Percentiles rank a stretch among this genome's conserved stretches.
Conservation (phyloP, 805 yeast species). For the Monosporozyma siamensis region DNA sequence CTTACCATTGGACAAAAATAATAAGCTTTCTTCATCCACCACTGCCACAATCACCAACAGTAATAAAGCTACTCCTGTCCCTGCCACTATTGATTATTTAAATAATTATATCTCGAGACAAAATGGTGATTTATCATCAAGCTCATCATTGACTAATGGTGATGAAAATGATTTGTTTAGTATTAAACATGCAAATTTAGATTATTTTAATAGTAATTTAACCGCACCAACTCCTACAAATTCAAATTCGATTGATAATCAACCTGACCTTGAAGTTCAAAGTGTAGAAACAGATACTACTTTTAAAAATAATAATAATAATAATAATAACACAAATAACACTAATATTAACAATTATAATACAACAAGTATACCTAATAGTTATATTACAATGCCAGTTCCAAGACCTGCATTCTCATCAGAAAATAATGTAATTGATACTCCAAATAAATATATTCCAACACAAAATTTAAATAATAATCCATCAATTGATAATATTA, state of each 20-base stretch:
- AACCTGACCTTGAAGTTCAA: conserved; percentile 5
- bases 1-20: not conserved
- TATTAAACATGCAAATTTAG: not conserved
- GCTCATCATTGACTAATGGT: not conserved
- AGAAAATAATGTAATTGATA: not conserved
- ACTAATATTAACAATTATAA: not conserved
- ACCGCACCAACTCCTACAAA: not conserved
- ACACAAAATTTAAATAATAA: not conserved
- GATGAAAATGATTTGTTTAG: not conserved
- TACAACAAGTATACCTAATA: not conserved
- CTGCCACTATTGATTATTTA: not conserved
- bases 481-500: not conserved
- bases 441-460: not conserved
- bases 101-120: not conserved
- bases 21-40: too few species aligned
- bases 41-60: not conserved
- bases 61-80: not conserved
- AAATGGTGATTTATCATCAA: not conserved
- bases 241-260: not conserved
- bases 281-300: conserved; percentile 17
- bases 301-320: conserved; percentile 5
- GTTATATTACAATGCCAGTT: not conserved
- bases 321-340: not conserved
- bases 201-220: not conserved
- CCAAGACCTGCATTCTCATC: not conserved